These are phyloP conservation scores for Pseudognaphalium luteoalbum DNA, from an alignment of 129 eudicot genomes.

Conservation along the genomic window DNA sequence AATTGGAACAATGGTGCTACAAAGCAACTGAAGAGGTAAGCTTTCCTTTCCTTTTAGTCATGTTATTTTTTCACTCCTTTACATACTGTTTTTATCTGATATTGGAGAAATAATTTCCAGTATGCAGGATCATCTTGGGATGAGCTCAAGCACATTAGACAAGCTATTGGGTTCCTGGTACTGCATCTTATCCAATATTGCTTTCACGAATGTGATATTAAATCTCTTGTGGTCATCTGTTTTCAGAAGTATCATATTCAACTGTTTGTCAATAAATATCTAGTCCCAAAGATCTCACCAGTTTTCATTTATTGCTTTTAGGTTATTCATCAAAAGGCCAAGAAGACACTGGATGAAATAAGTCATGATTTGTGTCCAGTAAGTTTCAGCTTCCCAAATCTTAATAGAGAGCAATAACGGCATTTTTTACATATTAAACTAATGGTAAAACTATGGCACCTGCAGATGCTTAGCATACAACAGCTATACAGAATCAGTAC, in stretches of 20 bases:
- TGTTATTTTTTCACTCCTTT: constrained; percentile 2
- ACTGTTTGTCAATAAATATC: not conserved
- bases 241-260: not conserved
- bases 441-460: not conserved
- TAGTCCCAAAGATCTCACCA: constrained; percentile 1
- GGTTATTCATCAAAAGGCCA: constrained; percentile 92
- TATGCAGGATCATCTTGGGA: constrained; percentile 94
- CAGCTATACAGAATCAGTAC: constrained; percentile 95
- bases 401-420: not conserved
- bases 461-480: constrained; percentile 81
- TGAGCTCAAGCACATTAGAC: constrained; percentile 96
- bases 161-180: constrained; percentile 98
- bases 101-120: constrained; percentile 42
- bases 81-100: constrained; percentile 14
- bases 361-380: constrained; percentile 95
- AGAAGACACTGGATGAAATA: constrained; percentile 79
- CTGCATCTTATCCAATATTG: constrained; percentile 14
- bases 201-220: not conserved
- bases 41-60: not conserved
- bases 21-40: constrained; percentile 79
- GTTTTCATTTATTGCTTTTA: constrained; percentile 26
- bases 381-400: constrained; percentile 36
- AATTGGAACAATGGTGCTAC: constrained; percentile 85
- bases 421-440: constrained; percentile 1
- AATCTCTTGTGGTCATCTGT: not conserved